These are phyloP conservation scores for Penicillium herquei DNA, from an alignment of 495 filamentous ascomycete species.

Conservation along the genomic window DNA sequence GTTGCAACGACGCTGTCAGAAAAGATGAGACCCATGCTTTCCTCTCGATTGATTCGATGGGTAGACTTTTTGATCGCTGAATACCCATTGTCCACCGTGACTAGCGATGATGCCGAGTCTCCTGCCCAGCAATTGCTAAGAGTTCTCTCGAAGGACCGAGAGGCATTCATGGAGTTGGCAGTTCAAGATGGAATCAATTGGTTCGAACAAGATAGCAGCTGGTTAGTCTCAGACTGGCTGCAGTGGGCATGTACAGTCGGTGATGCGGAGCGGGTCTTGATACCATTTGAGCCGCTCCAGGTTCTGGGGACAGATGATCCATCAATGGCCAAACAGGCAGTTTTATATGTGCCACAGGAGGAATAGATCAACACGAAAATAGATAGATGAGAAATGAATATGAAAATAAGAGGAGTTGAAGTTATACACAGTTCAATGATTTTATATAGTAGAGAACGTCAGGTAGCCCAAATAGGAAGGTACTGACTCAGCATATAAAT, in stretches of 20 bases:
- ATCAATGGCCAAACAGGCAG: constrained; percentile 33
- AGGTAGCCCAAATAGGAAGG: constrained; percentile 6
- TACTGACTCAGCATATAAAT: constrained; percentile 19
- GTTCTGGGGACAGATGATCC: constrained; percentile 25
- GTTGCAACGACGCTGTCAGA: constrained; percentile 20
- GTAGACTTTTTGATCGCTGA: constrained; percentile 35
- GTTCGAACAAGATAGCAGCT: constrained; percentile 29
- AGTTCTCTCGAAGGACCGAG: neutral
- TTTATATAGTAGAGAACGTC: neutral
- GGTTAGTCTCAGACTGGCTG: constrained; percentile 43
- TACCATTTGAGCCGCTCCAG: constrained; percentile 36
- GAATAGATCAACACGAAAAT: constrained; percentile 2
- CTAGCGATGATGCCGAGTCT: constrained; percentile 18
- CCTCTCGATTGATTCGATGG: constrained; percentile 37
- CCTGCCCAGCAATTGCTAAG: neutral
- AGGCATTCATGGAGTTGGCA: neutral
- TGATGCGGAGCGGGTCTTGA: constrained; percentile 40
- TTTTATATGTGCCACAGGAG: constrained; percentile 42
- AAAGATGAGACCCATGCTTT: constrained; percentile 15
- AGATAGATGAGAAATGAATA: neutral
- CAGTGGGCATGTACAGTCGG: constrained; percentile 41
- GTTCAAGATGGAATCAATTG: constrained; percentile 17
- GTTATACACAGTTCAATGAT: neutral
- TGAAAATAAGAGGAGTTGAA: neutral
- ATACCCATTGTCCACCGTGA: constrained; percentile 19